Conservation (phyloP, 139 green algal species). For the Diplosphaera chodatii region DNA sequence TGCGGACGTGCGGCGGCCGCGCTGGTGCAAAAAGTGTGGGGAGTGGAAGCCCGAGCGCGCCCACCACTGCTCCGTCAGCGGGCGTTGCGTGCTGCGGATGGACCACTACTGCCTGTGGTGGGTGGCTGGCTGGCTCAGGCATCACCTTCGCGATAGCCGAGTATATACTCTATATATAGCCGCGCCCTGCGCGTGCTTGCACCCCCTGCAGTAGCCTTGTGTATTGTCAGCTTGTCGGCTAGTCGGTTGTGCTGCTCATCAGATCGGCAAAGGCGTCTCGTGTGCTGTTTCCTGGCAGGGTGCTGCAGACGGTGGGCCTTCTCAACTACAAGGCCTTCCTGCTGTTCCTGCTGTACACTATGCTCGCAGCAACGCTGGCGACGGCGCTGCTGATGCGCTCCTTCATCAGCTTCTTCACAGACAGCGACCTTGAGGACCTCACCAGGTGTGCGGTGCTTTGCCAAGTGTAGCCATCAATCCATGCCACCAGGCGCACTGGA, state of each 20-base stretch:
- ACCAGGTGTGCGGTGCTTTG: not conserved
- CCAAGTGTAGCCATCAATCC: too few species aligned
- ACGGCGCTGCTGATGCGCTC: slow-evolving; percentile 24
- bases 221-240: too few species aligned
- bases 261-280: too few species aligned
- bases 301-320: slow-evolving; percentile 89
- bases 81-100: slow-evolving; percentile 89
- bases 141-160: too few species aligned
- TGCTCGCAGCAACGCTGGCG: slow-evolving; percentile 34
- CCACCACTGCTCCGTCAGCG: slow-evolving; percentile 87
- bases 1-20: slow-evolving; percentile 19
- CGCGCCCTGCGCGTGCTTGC: too few species aligned
- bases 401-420: slow-evolving; percentile 52
- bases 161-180: too few species aligned
- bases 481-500: too few species aligned
- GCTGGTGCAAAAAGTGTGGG: slow-evolving; percentile 49
- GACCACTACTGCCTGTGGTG: slow-evolving; percentile 51
- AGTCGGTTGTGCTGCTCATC: too few species aligned
- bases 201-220: too few species aligned
- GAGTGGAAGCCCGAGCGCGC: slow-evolving; percentile 84
- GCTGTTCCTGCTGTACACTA: slow-evolving; percentile 80
- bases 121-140: too few species aligned
- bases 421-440: not conserved
- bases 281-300: slow-evolving; percentile 46
- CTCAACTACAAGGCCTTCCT: slow-evolving; percentile 97